A percentile compares a stretch with the other conserved stretches of the same genome.
Conservation (phyloP, 371 early-diverging fungal species). For the Mucor mucedo region DNA sequence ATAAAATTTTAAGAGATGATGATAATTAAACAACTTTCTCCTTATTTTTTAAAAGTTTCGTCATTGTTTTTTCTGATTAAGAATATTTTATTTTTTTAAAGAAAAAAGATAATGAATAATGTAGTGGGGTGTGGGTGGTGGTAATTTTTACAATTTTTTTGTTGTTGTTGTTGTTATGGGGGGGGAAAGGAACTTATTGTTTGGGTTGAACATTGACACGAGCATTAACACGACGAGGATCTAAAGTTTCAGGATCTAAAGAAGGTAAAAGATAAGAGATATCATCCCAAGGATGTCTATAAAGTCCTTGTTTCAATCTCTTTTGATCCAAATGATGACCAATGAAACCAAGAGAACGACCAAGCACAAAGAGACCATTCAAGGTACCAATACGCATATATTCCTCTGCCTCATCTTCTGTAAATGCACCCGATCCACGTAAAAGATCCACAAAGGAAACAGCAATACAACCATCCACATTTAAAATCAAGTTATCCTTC, state of each 20-base stretch:
- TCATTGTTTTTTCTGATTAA: not conserved
- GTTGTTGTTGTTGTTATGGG: too few relatives aligned
- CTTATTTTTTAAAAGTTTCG: not conserved
- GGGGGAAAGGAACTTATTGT: slow-evolving; percentile 2
- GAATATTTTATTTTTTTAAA: not conserved
- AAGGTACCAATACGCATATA: slow-evolving; percentile 95
- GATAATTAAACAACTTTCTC: not conserved
- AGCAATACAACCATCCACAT: slow-evolving; percentile 97
- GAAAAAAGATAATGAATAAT: slow-evolving; percentile 1
- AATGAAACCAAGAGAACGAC: slow-evolving; percentile 95
- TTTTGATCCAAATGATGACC: slow-evolving; percentile 97
- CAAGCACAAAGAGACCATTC: slow-evolving; percentile 96
- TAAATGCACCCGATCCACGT: slow-evolving; percentile 92
- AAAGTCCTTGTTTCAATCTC: slow-evolving; percentile 95
- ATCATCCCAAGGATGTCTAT: slow-evolving; percentile 98
- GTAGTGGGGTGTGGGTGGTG: not conserved
- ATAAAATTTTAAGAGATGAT: too few relatives aligned
- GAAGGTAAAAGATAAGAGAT: slow-evolving; percentile 88
- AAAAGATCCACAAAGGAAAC: slow-evolving; percentile 95
- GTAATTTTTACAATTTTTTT: not conserved
- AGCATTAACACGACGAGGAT: slow-evolving; percentile 57
- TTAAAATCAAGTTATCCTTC: slow-evolving; percentile 97
- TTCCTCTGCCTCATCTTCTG: slow-evolving; percentile 94
- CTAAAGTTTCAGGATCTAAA: slow-evolving; percentile 50
- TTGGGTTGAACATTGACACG: slow-evolving; percentile 53